Evolutionary conservation across 495 filamentous ascomycete species (phyloP).

Genomic region (Extremus antarcticus): DNA sequence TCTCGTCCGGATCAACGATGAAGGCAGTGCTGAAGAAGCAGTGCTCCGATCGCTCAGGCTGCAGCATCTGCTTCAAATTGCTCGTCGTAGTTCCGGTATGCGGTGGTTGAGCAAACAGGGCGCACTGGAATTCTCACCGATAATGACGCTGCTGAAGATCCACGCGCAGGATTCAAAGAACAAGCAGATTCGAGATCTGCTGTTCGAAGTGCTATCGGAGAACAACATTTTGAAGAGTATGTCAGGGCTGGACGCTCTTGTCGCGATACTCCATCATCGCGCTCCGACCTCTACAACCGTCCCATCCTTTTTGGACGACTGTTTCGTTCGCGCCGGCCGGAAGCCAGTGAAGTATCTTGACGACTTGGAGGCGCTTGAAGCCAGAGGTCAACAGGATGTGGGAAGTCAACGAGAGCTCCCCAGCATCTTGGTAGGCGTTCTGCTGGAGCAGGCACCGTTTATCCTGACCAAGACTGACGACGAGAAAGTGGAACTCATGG

Average conservation of each 20-base stretch:
- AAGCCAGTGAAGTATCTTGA: slow-evolving; percentile 63
- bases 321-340: slow-evolving; percentile 55
- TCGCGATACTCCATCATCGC: slow-evolving; percentile 37
- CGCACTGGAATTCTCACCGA: slow-evolving; percentile 46
- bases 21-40: slow-evolving; percentile 29
- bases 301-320: slow-evolving; percentile 53
- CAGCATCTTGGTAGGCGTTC: not conserved
- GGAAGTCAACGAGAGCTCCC: not conserved
- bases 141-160: slow-evolving; percentile 49
- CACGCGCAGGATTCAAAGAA: slow-evolving; percentile 6
- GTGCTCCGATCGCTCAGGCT: slow-evolving; percentile 53
- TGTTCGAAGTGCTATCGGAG: slow-evolving; percentile 3
- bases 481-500: not conserved
- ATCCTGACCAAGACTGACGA: not conserved
- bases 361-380: slow-evolving; percentile 23
- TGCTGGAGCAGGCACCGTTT: not conserved
- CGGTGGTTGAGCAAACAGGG: slow-evolving; percentile 64
- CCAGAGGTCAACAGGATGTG: not conserved
- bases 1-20: slow-evolving; percentile 42
- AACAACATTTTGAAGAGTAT: slow-evolving; percentile 20
- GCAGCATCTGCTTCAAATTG: slow-evolving; percentile 65
- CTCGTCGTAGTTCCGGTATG: slow-evolving; percentile 64
- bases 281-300: not conserved
- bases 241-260: slow-evolving; percentile 42
- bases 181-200: not conserved